Conservation (phyloP, 1,284 basidiomycete genomes). For the Pyrrhoderma noxium region DNA sequence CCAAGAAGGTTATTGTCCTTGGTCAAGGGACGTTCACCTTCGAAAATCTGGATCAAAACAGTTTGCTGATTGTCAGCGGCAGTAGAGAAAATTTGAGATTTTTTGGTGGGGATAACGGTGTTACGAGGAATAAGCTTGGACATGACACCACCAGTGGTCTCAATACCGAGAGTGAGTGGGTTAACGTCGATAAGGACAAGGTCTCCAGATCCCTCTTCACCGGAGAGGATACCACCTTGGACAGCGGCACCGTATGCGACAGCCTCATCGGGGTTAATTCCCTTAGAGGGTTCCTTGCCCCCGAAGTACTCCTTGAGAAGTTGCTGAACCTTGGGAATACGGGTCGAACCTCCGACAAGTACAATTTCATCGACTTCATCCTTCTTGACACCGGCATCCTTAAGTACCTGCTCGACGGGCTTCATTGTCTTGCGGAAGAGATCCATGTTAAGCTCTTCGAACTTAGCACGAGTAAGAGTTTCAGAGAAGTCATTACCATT, state of each 20-base stretch:
- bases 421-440: slow-evolving; percentile 99
- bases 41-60: slow-evolving; percentile 86
- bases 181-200: slow-evolving; percentile 95
- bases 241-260: slow-evolving; percentile 97
- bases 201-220: slow-evolving; percentile 76
- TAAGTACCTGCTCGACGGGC: slow-evolving; percentile 97
- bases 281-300: slow-evolving; percentile 88
- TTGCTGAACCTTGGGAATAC: slow-evolving; percentile 98
- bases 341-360: slow-evolving; percentile 95
- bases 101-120: slow-evolving; percentile 97
- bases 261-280: slow-evolving; percentile 93
- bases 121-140: slow-evolving; percentile 95
- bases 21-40: slow-evolving; percentile 92
- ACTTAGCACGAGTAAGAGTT: slow-evolving; percentile 95
- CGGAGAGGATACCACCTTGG: slow-evolving; percentile 94
- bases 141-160: slow-evolving; percentile 98
- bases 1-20: slow-evolving; percentile 98
- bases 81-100: slow-evolving; percentile 97
- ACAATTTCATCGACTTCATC: slow-evolving; percentile 92
- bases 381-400: slow-evolving; percentile 97
- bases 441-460: slow-evolving; percentile 98
- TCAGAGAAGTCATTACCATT: slow-evolving; percentile 96
- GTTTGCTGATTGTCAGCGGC: slow-evolving; percentile 93
- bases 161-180: slow-evolving; percentile 93
- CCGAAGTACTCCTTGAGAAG: slow-evolving; percentile 91